These are phyloP conservation scores for Ceratocystis eucalypticola DNA, from an alignment of 2,329 filamentous ascomycete genomes.

Conservation along the genomic window DNA sequence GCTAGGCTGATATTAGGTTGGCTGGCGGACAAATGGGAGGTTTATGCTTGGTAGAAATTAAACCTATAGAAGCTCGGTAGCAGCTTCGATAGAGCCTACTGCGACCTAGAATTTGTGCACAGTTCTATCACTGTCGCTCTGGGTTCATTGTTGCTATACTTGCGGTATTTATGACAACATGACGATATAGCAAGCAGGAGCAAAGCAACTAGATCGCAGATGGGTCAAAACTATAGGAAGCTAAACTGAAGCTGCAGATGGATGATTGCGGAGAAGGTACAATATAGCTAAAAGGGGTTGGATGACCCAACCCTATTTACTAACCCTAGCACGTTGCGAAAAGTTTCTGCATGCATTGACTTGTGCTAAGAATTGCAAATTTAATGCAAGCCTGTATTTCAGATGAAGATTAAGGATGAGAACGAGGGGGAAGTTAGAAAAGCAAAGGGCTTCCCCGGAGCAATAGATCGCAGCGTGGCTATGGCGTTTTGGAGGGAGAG, in stretches of 20 bases:
- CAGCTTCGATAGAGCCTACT: neutral
- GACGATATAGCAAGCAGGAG: neutral
- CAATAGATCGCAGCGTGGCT: neutral
- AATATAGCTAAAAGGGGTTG: neutral
- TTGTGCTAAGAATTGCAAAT: neutral
- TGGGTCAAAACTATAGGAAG: neutral
- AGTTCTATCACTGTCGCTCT: neutral
- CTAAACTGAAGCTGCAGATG: neutral
- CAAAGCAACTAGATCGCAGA: neutral
- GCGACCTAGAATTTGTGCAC: neutral
- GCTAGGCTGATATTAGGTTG: too few relatives aligned
- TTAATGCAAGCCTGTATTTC: neutral
- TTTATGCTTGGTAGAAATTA: too few relatives aligned
- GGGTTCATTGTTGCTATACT: neutral
- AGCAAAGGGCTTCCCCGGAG: neutral
- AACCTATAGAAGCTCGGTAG: too few relatives aligned
- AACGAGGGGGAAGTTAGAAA: neutral
- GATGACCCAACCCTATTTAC: neutral
- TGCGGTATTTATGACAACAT: conserved; percentile 1
- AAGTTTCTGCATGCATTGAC: neutral
- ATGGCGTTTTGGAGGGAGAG: neutral
- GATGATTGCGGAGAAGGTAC: neutral
- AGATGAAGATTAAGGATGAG: neutral
- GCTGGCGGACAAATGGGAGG: too few relatives aligned
- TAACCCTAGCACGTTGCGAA: neutral